Base-by-base conservation (phyloP, 2,329 filamentous ascomycete species). In the Nemania sp. region DNA sequence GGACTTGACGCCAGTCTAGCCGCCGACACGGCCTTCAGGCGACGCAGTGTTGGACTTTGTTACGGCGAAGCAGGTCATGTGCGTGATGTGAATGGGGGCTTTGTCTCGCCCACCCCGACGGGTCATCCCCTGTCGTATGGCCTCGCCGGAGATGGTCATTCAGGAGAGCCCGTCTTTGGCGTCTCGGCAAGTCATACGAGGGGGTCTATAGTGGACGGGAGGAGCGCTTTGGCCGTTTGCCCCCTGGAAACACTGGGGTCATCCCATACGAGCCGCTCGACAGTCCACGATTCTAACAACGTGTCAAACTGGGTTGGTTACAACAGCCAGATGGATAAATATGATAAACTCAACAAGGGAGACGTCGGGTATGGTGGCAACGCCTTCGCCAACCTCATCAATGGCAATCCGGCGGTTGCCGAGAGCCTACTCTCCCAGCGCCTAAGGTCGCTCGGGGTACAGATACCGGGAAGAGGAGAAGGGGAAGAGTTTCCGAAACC, bases 341-440 rank as follows among this genome's bases (percentile, higher is more conserved):
- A 92, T 70, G 84, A 84, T 69, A 92, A 92, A 71, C 82, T 91
- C 18, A 86, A 72, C 68, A 89, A 83, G 71, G 87, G 86, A 5
- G 87, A 91, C 62, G 73, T 79, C 18, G 82, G 87, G 37, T 87
- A 90, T 69, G 83, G 87, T 39, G 81, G 84, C 1, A 83, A 85
- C 56, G 75, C 79, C 0, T 87, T 82, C 65, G 71, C 67, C 20
- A 72, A 67, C 9, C 73, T 72, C 54, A 74, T 72, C 34, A 72
- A 75, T 66, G 77, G 77, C 37, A 74, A 74, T 61, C 69, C 75
- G 2, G 78, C 74, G n/a, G 76, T 76, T 1, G 80, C 84, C 4
- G 88, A 91, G 68, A 85, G 90, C 2, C 75, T 95, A 15, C 77
- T 95, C 15, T 90, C 90, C 11, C 86, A 86, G 71, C 83, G 87